Evolutionary conservation across 148 eudicot genomes (phyloP).

Genomic region (Cornus kousa): DNA sequence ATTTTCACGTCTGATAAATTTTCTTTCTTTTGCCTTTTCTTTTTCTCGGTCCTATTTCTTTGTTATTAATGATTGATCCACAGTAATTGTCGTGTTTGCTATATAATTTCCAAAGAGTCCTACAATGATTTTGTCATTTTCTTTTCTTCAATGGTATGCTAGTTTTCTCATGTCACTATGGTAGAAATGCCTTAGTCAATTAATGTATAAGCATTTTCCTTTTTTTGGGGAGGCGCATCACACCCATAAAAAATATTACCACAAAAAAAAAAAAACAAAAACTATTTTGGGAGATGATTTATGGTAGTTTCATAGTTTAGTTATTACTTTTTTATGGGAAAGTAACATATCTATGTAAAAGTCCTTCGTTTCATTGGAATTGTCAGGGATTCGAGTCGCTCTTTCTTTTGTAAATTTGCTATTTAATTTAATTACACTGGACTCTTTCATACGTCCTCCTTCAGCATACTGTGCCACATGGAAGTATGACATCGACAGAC

Average conservation of each 20-base stretch:
- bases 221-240: too few species aligned
- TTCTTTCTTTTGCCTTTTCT: too few species aligned
- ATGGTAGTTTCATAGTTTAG: not conserved
- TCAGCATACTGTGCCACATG: constrained; percentile 25
- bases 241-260: not conserved
- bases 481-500: constrained; percentile 26
- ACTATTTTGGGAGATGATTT: not conserved
- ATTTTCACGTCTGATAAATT: too few species aligned
- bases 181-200: not conserved
- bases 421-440: not conserved
- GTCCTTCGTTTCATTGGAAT: not conserved
- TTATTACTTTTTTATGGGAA: not conserved
- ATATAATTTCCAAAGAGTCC: not conserved
- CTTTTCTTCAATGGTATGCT: not conserved
- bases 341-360: not conserved
- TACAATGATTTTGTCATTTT: not conserved
- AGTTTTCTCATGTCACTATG: not conserved
- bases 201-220: not conserved
- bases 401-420: not conserved
- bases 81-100: not conserved
- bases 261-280: too few species aligned
- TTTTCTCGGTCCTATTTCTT: too few species aligned
- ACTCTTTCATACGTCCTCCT: constrained; percentile 1
- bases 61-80: too few species aligned
- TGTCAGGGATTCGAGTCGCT: not conserved